phyloP scores from a whole-genome alignment of 73 alveolate species.

The Breviolum minutum region DNA sequence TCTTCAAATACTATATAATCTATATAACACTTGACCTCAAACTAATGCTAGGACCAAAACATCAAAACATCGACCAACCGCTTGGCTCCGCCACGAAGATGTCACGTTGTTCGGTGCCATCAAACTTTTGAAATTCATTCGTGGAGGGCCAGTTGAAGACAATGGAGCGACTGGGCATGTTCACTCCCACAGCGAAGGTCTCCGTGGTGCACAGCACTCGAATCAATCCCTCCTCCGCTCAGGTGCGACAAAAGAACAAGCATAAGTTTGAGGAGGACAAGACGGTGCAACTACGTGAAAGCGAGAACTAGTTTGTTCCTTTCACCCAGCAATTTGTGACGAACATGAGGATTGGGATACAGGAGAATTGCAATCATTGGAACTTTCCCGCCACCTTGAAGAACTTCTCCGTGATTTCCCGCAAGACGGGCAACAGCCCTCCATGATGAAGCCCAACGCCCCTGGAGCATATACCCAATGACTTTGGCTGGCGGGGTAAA shows the following conservation, averaged over 20 bases:
- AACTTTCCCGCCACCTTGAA: conserved; percentile 96
- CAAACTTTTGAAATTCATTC: conserved; percentile 97
- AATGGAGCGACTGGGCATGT: conserved; percentile 99
- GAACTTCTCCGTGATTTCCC: conserved; percentile 99
- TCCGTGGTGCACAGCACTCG: conserved; percentile 99
- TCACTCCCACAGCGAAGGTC: conserved; percentile 99
- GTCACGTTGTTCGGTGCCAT: conserved; percentile 96
- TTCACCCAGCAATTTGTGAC: too few relatives aligned
- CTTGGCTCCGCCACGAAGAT: not conserved
- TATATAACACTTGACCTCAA: too few relatives aligned
- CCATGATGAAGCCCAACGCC: conserved; percentile 99
- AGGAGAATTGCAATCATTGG: too few relatives aligned
- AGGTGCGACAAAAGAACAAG: not conserved
- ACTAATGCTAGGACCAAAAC: not conserved
- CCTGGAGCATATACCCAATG: conserved; percentile 10
- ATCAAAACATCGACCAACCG: not conserved
- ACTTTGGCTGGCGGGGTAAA: too few relatives aligned
- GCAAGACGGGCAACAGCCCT: conserved; percentile 99
- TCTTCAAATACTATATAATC: too few relatives aligned
- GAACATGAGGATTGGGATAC: too few relatives aligned
- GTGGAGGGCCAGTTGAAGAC: conserved; percentile 97
- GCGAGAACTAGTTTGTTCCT: too few relatives aligned
- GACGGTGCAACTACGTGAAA: too few relatives aligned
- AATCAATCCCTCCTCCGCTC: conserved; percentile 62
- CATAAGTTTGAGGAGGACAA: too few relatives aligned